phyloP scores from a whole-genome alignment of 176 grass and related monocot species.

The Zizania latifolia region DNA sequence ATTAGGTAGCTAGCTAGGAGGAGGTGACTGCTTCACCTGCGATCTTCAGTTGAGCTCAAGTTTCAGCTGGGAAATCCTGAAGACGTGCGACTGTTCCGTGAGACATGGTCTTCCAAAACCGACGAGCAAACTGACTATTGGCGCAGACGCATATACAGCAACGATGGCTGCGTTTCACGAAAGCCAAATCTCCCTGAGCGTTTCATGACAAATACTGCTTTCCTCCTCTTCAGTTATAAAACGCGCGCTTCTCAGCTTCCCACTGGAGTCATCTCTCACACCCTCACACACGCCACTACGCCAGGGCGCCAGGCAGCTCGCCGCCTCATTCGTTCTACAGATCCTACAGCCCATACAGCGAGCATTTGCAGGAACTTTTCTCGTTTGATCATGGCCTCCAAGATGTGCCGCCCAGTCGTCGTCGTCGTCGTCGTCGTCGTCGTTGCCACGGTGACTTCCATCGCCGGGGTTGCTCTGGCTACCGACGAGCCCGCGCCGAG shows the following conservation, averaged over 20 bases:
- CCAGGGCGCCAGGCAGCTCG: neutral
- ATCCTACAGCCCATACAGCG: neutral
- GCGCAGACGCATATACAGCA: neutral
- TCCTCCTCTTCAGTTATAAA: constrained; percentile 29
- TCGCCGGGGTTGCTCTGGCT: constrained; percentile 38
- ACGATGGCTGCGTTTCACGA: neutral
- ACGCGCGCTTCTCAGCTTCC: neutral
- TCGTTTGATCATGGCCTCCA: constrained; percentile 24
- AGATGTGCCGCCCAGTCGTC: constrained; percentile 18
- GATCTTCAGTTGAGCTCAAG: neutral
- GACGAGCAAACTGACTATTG: neutral
- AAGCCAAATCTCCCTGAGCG: no score
- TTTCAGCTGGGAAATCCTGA: neutral
- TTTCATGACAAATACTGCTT: neutral
- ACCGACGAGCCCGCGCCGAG: constrained; percentile 67
- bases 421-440: constrained; percentile 7
- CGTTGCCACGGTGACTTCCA: constrained; percentile 26
- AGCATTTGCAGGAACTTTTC: neutral
- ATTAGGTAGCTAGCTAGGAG: no score
- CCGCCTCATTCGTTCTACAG: neutral
- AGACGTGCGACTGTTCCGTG: neutral
- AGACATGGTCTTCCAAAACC: neutral
- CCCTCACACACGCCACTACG: neutral
- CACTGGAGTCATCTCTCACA: neutral
- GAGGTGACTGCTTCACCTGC: neutral